phyloP scores from a whole-genome alignment of 768 basidiomycete species.

The Mycena rebaudengoi region DNA sequence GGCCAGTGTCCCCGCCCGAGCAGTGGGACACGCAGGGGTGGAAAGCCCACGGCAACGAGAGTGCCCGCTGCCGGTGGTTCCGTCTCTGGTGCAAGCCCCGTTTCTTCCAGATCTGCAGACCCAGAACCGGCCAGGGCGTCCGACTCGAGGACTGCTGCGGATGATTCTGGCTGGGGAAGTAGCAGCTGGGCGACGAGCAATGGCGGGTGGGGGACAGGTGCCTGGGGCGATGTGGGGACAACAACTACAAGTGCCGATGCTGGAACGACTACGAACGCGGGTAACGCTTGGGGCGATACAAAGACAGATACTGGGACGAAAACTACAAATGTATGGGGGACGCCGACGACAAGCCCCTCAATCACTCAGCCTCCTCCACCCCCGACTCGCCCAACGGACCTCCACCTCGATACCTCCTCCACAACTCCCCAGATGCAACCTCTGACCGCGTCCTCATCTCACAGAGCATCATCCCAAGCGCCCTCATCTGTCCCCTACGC shows the following conservation, averaged over 20 bases:
- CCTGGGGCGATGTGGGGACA: background rate
- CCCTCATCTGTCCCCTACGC: background rate
- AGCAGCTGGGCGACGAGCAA: background rate
- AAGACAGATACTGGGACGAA: no score
- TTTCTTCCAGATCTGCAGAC: no score
- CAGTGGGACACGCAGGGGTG: conserved; percentile 7
- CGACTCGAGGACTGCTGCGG: no score
- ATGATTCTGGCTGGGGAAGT: background rate
- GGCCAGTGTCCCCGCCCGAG: no score
- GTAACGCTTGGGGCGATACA: background rate
- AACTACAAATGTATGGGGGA: no score
- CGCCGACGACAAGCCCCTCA: background rate
- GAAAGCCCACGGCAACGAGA: conserved; percentile 7
- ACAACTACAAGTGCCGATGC: background rate
- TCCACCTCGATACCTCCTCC: background rate
- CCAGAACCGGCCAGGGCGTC: no score
- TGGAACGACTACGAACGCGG: no score
- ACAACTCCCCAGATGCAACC: conserved; percentile 4
- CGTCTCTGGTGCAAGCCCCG: conserved; percentile 1
- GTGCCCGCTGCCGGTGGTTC: background rate
- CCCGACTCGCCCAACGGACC: background rate
- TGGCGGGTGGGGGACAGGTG: background rate
- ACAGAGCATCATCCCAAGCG: conserved; percentile 8
- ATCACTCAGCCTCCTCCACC: background rate
- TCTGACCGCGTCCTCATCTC: conserved; percentile 20